Percentiles rank a stretch among this genome's conserved stretches.
Conservation (phyloP, 768 basidiomycete genomes). For the Phanerochaete carnosa region DNA sequence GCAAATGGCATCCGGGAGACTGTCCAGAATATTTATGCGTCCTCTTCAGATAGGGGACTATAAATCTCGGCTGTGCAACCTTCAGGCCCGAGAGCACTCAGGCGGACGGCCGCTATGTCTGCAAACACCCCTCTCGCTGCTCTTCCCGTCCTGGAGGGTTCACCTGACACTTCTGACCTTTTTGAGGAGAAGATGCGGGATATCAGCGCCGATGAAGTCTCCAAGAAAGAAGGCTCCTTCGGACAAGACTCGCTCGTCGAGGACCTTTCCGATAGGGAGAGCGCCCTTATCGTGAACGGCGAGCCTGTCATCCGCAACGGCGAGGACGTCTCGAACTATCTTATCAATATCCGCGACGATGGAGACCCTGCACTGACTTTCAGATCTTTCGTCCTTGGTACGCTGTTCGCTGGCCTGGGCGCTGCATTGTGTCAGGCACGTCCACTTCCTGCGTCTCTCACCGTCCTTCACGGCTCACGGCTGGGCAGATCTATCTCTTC, state of each 20-base stretch:
- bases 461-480: not conserved
- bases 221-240: conserved; percentile 4
- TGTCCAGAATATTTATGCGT: not conserved
- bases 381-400: conserved; percentile 52
- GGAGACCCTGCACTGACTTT: conserved; percentile 54
- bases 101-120: conserved; percentile 4
- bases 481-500: conserved; percentile 52
- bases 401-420: conserved; percentile 52
- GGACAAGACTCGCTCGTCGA: conserved; percentile 4
- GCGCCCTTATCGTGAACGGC: conserved; percentile 17
- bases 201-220: not conserved
- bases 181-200: conserved; percentile 1
- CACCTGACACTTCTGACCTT: not conserved
- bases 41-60: not conserved
- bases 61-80: not conserved
- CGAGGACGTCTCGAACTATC: conserved; percentile 48
- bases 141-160: conserved; percentile 3
- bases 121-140: not conserved
- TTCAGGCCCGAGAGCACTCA: no score
- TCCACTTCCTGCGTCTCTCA: not conserved
- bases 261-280: conserved; percentile 5
- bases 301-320: conserved; percentile 34
- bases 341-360: conserved; percentile 56
- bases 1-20: not conserved
- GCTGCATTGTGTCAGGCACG: conserved; percentile 55